phyloP scores from a whole-genome alignment of 306 rosid genomes.

The Quillaja saponaria region DNA sequence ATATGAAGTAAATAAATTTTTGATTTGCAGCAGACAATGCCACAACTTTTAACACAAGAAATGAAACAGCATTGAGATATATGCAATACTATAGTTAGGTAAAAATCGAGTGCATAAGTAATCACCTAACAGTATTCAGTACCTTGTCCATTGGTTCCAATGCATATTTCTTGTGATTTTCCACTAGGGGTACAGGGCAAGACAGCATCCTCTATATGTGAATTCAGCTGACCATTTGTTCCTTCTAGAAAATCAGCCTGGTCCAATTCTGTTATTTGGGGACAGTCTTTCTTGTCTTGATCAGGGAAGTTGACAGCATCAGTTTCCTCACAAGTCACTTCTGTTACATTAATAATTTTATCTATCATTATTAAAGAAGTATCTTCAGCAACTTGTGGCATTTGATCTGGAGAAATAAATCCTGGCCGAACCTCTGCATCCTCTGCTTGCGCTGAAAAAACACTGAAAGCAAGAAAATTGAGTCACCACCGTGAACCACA shows the following conservation, averaged over 20 bases:
- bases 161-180: conserved; percentile 34
- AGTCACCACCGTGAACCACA: conserved; percentile 4
- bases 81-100: not conserved
- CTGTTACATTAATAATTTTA: conserved; percentile 59
- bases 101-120: conserved; percentile 8
- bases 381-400: conserved; percentile 49
- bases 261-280: conserved; percentile 27
- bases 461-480: conserved; percentile 48
- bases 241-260: conserved; percentile 22
- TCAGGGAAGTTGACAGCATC: conserved; percentile 27
- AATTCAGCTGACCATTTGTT: conserved; percentile 34
- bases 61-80: not conserved
- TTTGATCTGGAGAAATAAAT: conserved; percentile 44
- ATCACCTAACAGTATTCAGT: conserved; percentile 44
- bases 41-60: not conserved
- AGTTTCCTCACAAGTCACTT: conserved; percentile 58
- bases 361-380: conserved; percentile 54
- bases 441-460: conserved; percentile 40
- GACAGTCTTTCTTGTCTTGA: conserved; percentile 31
- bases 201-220: conserved; percentile 38
- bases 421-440: conserved; percentile 36
- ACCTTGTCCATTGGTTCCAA: conserved; percentile 38
- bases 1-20: no score
- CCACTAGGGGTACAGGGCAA: conserved; percentile 38
- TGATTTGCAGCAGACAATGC: not conserved